Percentiles rank a stretch among this genome's conserved stretches.
These are phyloP conservation scores for Linnemannia exigua DNA, from an alignment of 192 early-diverging fungal genomes.

Conservation along the genomic window DNA sequence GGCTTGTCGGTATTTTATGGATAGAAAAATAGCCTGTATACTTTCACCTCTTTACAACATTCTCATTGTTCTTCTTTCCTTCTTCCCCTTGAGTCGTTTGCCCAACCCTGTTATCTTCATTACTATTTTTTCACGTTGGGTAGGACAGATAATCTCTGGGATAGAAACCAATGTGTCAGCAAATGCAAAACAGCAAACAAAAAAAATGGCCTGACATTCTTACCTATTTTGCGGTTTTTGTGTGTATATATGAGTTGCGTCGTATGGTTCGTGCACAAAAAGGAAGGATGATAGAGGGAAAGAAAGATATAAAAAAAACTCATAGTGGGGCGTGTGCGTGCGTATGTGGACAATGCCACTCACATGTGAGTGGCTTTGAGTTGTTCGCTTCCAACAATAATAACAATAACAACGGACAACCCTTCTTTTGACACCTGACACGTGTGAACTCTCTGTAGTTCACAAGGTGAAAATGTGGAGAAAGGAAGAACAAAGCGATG, in stretches of 20 bases:
- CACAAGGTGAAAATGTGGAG: background rate
- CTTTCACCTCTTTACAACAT: background rate
- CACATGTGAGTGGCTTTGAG: constrained; percentile 9
- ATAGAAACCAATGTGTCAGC: background rate
- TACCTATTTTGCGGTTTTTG: background rate
- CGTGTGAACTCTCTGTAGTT: background rate
- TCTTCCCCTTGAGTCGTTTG: background rate
- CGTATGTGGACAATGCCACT: background rate
- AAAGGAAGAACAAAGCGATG: background rate
- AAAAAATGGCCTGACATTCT: constrained; percentile 1
- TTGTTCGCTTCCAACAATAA: background rate
- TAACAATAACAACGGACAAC: background rate
- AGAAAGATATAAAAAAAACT: background rate
- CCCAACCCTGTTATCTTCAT: background rate
- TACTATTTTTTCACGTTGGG: constrained; percentile 4
- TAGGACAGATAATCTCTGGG: background rate
- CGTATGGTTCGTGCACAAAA: constrained; percentile 1
- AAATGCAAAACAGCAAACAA: no score
- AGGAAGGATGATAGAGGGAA: background rate
- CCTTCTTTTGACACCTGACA: background rate
- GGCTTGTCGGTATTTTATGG: background rate
- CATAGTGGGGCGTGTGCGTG: background rate
- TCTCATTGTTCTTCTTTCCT: background rate
- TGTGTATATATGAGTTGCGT: background rate
- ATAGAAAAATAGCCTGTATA: background rate